Evolutionary conservation across 805 yeast genomes (phyloP).

Genomic region (Candida golubevii): DNA sequence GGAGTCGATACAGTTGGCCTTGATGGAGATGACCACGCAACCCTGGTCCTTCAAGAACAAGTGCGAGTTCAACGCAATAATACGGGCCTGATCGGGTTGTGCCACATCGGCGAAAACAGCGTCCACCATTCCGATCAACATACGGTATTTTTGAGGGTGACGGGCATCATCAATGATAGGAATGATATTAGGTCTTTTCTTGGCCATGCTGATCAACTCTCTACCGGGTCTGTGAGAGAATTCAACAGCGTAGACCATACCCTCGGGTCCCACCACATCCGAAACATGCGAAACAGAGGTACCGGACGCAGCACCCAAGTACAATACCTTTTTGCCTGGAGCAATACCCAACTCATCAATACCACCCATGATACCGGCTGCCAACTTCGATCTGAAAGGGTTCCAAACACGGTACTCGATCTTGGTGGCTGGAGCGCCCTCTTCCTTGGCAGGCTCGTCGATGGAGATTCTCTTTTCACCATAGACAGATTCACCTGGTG

Average conservation of each 20-base stretch:
- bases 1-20: constrained; percentile 99
- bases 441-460: constrained; percentile 89
- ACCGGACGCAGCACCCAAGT: constrained; percentile 99
- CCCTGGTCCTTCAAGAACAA: constrained; percentile 97
- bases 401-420: constrained; percentile 99
- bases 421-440: constrained; percentile 86
- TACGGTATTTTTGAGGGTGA: constrained; percentile 99
- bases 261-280: constrained; percentile 98
- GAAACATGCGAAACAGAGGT: constrained; percentile 98
- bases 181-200: constrained; percentile 98
- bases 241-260: constrained; percentile 97
- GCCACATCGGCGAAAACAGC: constrained; percentile 99
- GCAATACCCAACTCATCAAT: constrained; percentile 94
- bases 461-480: constrained; percentile 95
- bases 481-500: constrained; percentile 98
- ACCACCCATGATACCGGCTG: constrained; percentile 99
- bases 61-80: constrained; percentile 96
- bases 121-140: constrained; percentile 98
- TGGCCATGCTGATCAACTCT: constrained; percentile 98
- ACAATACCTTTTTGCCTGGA: constrained; percentile 96
- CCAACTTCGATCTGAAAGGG: constrained; percentile 99
- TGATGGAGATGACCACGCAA: constrained; percentile 96
- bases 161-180: constrained; percentile 99
- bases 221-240: constrained; percentile 99
- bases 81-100: constrained; percentile 99